Conservation (phyloP, 1,284 basidiomycete species). For the Ceratobasidium sp. region DNA sequence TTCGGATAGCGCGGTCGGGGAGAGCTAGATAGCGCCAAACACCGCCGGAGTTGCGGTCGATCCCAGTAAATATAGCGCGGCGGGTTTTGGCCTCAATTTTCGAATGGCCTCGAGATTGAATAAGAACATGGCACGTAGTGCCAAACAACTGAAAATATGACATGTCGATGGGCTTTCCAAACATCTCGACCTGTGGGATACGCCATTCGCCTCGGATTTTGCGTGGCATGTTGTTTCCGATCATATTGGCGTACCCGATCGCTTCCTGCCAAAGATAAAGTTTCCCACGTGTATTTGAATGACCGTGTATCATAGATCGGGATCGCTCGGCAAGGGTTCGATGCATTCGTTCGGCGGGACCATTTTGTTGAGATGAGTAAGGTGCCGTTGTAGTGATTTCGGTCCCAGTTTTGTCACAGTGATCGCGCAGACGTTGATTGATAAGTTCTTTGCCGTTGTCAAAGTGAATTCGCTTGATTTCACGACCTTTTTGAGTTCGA, state of each 20-base stretch:
- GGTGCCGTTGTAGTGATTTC: conserved; percentile 47
- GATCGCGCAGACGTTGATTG: neutral
- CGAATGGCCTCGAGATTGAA: conserved; percentile 4
- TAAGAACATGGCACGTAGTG: conserved; percentile 21
- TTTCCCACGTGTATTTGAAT: conserved; percentile 11
- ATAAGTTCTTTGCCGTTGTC: conserved; percentile 30
- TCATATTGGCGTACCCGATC: neutral
- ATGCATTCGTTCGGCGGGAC: conserved; percentile 54
- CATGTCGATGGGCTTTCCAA: conserved; percentile 23
- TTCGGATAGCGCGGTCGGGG: conserved; percentile 6
- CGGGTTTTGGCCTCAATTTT: conserved; percentile 18
- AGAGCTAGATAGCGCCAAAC: conserved; percentile 14
- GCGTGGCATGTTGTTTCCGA: conserved; percentile 15
- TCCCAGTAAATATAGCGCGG: conserved; percentile 22
- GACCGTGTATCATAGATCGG: conserved; percentile 11
- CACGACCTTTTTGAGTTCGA: conserved; percentile 4
- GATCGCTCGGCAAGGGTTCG: conserved; percentile 45
- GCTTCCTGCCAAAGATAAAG: conserved; percentile 39
- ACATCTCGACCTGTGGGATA: conserved; percentile 16
- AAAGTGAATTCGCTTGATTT: conserved; percentile 33
- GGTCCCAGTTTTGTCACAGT: conserved; percentile 8
- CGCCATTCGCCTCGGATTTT: neutral
- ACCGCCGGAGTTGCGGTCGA: conserved; percentile 18
- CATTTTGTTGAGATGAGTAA: conserved; percentile 53
- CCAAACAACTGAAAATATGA: conserved; percentile 28